Evolutionary conservation across 2,329 filamentous ascomycete genomes (phyloP), one percentile per base, ranked within the genome.

Genomic region (Penicillium sp.): DNA sequence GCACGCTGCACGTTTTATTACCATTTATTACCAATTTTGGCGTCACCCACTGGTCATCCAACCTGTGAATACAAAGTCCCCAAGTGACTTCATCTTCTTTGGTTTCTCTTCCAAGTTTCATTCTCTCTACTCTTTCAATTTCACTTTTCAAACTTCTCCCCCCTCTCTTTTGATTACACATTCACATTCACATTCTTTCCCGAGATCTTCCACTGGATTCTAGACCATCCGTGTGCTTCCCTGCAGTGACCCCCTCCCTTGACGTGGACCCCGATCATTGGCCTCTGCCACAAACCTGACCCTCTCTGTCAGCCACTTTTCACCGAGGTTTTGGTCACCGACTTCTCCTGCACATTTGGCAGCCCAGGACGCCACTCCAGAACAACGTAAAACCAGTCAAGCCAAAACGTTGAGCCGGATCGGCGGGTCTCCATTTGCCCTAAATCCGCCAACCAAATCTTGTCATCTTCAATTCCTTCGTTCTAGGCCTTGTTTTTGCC

Each of bases 221-320:
- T 63, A 64, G 61, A 60, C 64, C 54, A 7, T 31, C 27, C 43
- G 43, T 25, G 62, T 59, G 60, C 10, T 60, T 62, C 58, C 58
- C 59, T 66, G 65, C 64, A 63, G 64, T 57, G 50, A 54, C 59
- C 60, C 37, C 9, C 46, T 25, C 62, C 58, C 37, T 62, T 69
- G 69, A 71, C 69, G 69, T 71, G 69, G 69, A 62, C 63, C 46
- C 53, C 62, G n/a, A 37, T 63, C 59, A 71, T 71, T 71, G 69
- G 69, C 55, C 63, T 63, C 47, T 47, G 43, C 58, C 55, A 54
- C 56, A 55, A 62, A 60, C 61, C 59, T 57, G 66, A 64, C 62
- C 59, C 58, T 66, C 63, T 61, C 58, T 62, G 60, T 62, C 56
- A 66, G 63, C 63, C 64, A 65, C 62, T 58, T 57, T 54, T 58